These are phyloP conservation scores for Amyloporia xantha DNA, from an alignment of 768 basidiomycete species.

Conservation along the genomic window DNA sequence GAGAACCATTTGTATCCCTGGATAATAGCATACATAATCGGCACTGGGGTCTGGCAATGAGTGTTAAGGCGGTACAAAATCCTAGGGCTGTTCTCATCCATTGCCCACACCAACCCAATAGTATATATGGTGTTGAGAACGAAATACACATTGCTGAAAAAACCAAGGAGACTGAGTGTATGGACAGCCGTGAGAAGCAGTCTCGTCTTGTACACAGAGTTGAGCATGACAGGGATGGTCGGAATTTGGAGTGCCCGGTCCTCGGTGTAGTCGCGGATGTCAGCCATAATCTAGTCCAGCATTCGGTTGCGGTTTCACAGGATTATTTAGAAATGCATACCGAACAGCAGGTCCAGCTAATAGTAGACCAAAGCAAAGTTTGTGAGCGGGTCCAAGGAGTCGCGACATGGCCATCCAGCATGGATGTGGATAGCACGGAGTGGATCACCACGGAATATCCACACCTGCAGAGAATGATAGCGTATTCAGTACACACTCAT, in stretches of 20 bases:
- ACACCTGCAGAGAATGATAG: neutral
- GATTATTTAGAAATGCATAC: neutral
- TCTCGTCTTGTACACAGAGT: neutral
- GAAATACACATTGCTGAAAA: neutral
- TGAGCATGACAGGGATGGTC: conserved; percentile 1
- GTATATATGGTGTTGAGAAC: neutral
- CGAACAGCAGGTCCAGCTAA: neutral
- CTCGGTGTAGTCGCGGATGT: neutral
- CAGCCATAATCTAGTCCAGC: neutral
- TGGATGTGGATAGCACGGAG: neutral
- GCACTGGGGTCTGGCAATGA: neutral
- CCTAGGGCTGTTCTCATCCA: neutral
- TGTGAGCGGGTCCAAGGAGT: neutral
- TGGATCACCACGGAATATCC: neutral
- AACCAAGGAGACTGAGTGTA: neutral
- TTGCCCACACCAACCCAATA: neutral
- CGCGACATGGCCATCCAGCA: too few species aligned
- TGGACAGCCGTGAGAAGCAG: neutral
- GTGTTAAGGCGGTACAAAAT: neutral
- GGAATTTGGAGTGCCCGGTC: neutral
- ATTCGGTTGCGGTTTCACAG: too few species aligned
- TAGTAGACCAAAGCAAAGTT: neutral
- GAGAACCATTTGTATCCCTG: neutral
- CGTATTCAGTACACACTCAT: neutral
- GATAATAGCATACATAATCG: neutral